A percentile compares a stretch with the other conserved stretches of the same genome.
These are phyloP conservation scores for Penicillium sp. DNA, from an alignment of 2,329 filamentous ascomycete genomes.

Conservation along the genomic window DNA sequence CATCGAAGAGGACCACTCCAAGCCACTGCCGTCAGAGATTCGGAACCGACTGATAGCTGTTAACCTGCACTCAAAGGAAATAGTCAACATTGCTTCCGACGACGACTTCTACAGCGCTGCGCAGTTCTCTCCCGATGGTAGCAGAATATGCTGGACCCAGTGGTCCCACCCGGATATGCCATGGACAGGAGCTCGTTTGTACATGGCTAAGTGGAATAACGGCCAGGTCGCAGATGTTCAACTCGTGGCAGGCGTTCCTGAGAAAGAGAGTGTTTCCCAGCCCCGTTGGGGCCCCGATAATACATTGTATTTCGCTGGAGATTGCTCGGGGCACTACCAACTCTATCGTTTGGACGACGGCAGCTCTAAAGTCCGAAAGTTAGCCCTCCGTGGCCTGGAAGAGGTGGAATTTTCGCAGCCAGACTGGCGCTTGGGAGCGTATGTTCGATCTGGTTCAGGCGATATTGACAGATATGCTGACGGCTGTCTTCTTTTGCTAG, in stretches of 20 bases:
- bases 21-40: conserved; percentile 22
- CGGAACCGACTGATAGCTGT: conserved; percentile 28
- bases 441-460: not conserved
- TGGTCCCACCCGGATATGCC: conserved; percentile 55
- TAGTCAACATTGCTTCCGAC: conserved; percentile 39
- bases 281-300: not conserved
- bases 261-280: not conserved
- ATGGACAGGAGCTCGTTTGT: conserved; percentile 47
- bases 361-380: not conserved
- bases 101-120: conserved; percentile 54
- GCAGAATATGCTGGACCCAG: conserved; percentile 49
- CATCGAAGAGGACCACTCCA: conserved; percentile 50
- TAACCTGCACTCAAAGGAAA: conserved; percentile 23
- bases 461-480: not conserved
- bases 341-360: not conserved
- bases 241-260: not conserved
- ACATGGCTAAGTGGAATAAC: conserved; percentile 43
- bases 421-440: not conserved
- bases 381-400: not conserved
- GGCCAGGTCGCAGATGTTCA: conserved; percentile 23
- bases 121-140: conserved; percentile 48
- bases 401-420: not conserved
- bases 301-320: not conserved
- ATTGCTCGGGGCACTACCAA: not conserved
- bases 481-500: not conserved